Evolutionary conservation across 306 rosid species (phyloP).

Genomic region (Abrus pulchellus): DNA sequence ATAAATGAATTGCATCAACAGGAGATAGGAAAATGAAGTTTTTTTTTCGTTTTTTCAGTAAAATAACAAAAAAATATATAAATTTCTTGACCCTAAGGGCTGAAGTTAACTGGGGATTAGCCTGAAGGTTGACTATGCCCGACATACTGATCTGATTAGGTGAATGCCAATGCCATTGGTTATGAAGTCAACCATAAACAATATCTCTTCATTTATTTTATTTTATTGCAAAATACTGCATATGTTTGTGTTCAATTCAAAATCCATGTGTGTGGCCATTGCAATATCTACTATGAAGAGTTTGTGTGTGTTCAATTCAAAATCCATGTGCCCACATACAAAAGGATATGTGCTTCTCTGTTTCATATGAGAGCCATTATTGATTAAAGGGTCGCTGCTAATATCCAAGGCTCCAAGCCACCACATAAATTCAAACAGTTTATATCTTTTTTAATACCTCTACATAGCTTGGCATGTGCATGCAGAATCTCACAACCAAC

Average conservation of each 20-base stretch:
- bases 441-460: not conserved
- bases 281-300: not conserved
- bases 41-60: not conserved
- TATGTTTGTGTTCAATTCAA: too few species aligned
- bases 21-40: not conserved
- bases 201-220: not conserved
- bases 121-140: not conserved
- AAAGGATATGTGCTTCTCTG: not conserved
- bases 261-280: too few species aligned
- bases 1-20: not conserved
- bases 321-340: not conserved
- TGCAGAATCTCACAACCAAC: not conserved
- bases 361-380: not conserved
- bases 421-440: not conserved
- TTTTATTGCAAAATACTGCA: too few species aligned
- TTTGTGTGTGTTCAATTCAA: not conserved
- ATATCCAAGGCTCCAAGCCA: not conserved
- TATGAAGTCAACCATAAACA: slow-evolving; percentile 10
- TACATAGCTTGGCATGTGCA: not conserved
- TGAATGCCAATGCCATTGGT: not conserved
- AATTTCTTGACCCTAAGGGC: too few species aligned
- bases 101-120: not conserved
- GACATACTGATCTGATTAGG: not conserved
- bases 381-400: not conserved
- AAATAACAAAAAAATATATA: too few species aligned